Evolutionary conservation across 306 rosid species (phyloP), one percentile per base, ranked within the genome.

Genomic region (Astragalus membranaceus): DNA sequence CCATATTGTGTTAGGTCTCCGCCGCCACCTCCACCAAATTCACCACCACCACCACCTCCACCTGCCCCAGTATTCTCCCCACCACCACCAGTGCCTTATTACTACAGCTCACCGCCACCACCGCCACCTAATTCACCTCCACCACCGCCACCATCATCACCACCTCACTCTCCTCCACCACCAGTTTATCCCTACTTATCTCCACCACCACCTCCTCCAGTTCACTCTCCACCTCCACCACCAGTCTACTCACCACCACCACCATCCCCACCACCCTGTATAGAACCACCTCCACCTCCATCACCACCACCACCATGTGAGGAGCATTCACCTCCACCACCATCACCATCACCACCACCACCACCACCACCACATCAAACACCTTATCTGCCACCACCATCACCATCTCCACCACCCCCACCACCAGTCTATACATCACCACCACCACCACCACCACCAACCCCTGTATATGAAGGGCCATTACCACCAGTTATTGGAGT

Each of bases 161-260:
- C 88, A 3, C 79, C 86, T 0, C 83, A 74, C 17, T 80, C 89
- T 0, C 87, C 93, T 0, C 92, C 95, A 0, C 96, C 96, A 10
- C 90, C 92, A 15, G 55, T 82, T 13, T 89, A 89, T 62, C 85
- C 78, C 12, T 85, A 85, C 6, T 17, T 76, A 30, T 78, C 89
- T 1, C 86, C 96, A 0, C 94, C 96, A 5, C 94, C 96, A 0
- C 96, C 93, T 7, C 91, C 92, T 0, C 98, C 89, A 0, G 85
- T 78, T 37, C 81, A 81, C 72, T 73, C 83, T 14, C 90, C 83
- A 11, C 90, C 90, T 3, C 93, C 90, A 2, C 83, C 93, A 1
- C 84, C 90, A 0, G 81, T 78, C 76, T 53, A 49, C 2, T 85
- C 93, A 4, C 88, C 83, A 32, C 92, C 97, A 9, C 91, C 81